Evolutionary conservation across 2,329 filamentous ascomycete species (phyloP).

Genomic region (Paracoccidioides lutzii): DNA sequence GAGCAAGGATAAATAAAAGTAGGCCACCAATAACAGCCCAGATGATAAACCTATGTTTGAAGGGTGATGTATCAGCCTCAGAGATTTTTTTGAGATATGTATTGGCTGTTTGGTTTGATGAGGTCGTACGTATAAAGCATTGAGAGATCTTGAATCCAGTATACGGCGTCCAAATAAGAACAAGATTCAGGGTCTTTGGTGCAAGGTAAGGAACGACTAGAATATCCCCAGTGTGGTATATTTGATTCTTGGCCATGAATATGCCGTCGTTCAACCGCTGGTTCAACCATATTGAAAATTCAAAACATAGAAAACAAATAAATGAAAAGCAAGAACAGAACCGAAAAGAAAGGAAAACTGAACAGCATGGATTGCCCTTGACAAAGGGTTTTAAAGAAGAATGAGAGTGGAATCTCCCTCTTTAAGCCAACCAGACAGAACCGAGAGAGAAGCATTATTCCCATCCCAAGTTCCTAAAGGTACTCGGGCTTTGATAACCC

Average conservation of each 20-base stretch:
- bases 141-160: slow-evolving; percentile 40
- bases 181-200: slow-evolving; percentile 46
- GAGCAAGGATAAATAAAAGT: slow-evolving; percentile 32
- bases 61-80: background rate
- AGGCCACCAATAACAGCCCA: slow-evolving; percentile 43
- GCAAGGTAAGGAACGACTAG: slow-evolving; percentile 42
- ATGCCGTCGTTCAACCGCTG: slow-evolving; percentile 19
- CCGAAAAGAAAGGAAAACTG: too few species aligned
- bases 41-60: slow-evolving; percentile 35
- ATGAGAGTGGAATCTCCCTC: background rate
- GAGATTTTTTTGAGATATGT: background rate
- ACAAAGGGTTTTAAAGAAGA: too few species aligned
- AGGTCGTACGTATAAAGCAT: slow-evolving; percentile 35
- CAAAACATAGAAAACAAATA: background rate
- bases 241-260: slow-evolving; percentile 37
- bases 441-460: background rate
- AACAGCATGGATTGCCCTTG: too few species aligned
- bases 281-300: background rate
- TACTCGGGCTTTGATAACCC: too few species aligned
- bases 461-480: too few species aligned
- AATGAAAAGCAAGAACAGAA: background rate
- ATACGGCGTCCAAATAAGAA: slow-evolving; percentile 45
- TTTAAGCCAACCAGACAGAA: background rate
- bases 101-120: background rate
- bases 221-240: slow-evolving; percentile 44